Conservation (phyloP, 352 stramenopile species). For the Phytophthora capsici region DNA sequence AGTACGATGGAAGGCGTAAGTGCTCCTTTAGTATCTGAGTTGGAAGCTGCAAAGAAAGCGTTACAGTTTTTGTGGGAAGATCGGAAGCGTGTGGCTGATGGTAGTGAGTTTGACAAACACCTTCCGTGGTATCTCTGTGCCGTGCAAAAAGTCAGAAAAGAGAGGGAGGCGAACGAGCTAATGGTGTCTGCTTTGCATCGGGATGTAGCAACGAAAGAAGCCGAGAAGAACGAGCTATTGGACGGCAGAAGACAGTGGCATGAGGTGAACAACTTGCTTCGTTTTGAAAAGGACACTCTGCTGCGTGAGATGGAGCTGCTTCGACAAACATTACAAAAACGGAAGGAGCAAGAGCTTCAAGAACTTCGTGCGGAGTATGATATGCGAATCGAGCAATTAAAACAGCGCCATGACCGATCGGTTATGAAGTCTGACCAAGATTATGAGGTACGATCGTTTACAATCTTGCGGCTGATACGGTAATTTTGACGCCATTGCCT, state of each 20-base stretch:
- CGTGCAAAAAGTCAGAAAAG: conserved; percentile 41
- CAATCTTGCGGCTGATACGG: neutral
- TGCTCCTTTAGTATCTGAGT: conserved; percentile 45
- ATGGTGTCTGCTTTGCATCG: conserved; percentile 21
- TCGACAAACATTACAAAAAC: conserved; percentile 54
- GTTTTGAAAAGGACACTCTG: conserved; percentile 77
- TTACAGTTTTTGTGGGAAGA: conserved; percentile 38
- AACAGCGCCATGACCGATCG: conserved; percentile 52
- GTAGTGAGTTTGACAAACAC: conserved; percentile 46
- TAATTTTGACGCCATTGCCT: neutral
- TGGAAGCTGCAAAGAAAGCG: conserved; percentile 56
- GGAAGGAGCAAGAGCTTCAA: conserved; percentile 59
- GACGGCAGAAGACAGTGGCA: conserved; percentile 47
- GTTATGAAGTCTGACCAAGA: conserved; percentile 64
- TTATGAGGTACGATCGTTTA: conserved; percentile 42
- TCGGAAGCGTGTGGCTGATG: neutral
- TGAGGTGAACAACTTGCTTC: conserved; percentile 58
- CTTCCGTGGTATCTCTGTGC: conserved; percentile 68
- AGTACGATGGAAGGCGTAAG: conserved; percentile 36
- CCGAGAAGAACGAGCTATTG: conserved; percentile 36
- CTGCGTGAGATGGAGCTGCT: conserved; percentile 67
- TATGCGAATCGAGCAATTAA: conserved; percentile 60
- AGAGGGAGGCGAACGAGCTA: conserved; percentile 39
- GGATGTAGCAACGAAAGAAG: conserved; percentile 34
- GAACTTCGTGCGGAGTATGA: conserved; percentile 59